Conservation (phyloP, 2,329 filamentous ascomycete species). For the Aspergillus terreus region DNA sequence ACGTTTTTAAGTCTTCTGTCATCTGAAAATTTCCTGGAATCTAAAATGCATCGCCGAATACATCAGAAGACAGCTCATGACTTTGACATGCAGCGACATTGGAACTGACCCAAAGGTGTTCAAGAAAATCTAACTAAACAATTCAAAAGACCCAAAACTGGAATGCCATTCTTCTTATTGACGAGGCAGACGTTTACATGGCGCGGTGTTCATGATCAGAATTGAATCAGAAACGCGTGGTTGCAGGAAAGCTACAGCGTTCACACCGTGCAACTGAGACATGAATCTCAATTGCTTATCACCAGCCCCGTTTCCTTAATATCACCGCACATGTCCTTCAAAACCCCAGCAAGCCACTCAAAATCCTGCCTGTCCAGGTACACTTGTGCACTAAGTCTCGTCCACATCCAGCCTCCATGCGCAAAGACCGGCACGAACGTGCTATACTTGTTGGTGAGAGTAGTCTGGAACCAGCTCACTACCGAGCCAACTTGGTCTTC, state of each 20-base stretch:
- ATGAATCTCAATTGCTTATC: too few relatives aligned
- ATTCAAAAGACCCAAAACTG: not conserved
- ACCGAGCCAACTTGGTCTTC: not conserved
- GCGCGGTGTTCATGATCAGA: not conserved
- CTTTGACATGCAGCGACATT: not conserved
- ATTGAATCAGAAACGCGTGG: not conserved
- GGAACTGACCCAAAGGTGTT: not conserved
- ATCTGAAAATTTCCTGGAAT: too few relatives aligned
- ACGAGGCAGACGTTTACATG: not conserved
- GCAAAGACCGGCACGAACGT: slow-evolving; percentile 1
- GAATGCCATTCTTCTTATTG: not conserved
- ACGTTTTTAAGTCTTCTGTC: not conserved
- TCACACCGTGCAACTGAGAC: not conserved
- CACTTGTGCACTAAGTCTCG: slow-evolving; percentile 1
- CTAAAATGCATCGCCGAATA: not conserved
- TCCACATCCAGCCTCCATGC: slow-evolving; percentile 1
- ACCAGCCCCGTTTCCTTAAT: not conserved
- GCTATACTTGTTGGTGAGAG: not conserved
- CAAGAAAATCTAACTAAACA: not conserved
- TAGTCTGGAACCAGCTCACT: not conserved
- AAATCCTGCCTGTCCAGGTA: slow-evolving; percentile 1
- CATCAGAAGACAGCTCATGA: not conserved
- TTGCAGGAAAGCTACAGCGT: not conserved
- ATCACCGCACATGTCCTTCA: not conserved
- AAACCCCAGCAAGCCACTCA: not conserved